Evolutionary conservation across 2,329 filamentous ascomycete genomes (phyloP).

Genomic region (Clonostachys rosea): DNA sequence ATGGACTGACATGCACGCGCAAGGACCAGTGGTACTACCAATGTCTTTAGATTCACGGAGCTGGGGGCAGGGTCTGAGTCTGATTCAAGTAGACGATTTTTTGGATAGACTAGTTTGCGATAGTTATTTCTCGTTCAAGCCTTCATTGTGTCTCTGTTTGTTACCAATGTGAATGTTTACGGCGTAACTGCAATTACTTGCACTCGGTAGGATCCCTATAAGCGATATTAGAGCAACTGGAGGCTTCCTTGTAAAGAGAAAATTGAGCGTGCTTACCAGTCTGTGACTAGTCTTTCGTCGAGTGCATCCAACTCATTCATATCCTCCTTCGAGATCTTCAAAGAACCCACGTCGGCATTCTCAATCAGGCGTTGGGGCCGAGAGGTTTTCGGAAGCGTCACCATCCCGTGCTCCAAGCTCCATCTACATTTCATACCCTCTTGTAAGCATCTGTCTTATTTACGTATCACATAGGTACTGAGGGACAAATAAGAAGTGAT

Average conservation of each 20-base stretch:
- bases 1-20: slow-evolving; percentile 6
- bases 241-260: too few relatives aligned
- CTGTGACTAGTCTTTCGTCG: slow-evolving; percentile 71
- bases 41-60: slow-evolving; percentile 1
- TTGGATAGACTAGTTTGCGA: too few relatives aligned
- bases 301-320: slow-evolving; percentile 58
- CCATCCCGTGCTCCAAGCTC: slow-evolving; percentile 70
- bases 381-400: slow-evolving; percentile 71
- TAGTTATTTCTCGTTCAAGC: too few relatives aligned
- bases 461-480: background rate
- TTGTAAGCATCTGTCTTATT: background rate
- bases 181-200: too few relatives aligned
- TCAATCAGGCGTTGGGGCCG: slow-evolving; percentile 56
- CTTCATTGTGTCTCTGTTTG: too few relatives aligned
- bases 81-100: too few relatives aligned
- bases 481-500: background rate
- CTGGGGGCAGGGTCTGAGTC: too few relatives aligned
- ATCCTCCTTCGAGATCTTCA: slow-evolving; percentile 59
- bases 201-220: too few relatives aligned
- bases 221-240: too few relatives aligned
- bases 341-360: slow-evolving; percentile 57
- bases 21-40: slow-evolving; percentile 11
- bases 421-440: slow-evolving; percentile 40
- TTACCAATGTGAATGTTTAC: too few relatives aligned
- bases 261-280: slow-evolving; percentile 35